Percentiles rank a stretch among this genome's conserved stretches.
Conservation (phyloP, 192 early-diverging fungal genomes). For the Podila horticola region DNA sequence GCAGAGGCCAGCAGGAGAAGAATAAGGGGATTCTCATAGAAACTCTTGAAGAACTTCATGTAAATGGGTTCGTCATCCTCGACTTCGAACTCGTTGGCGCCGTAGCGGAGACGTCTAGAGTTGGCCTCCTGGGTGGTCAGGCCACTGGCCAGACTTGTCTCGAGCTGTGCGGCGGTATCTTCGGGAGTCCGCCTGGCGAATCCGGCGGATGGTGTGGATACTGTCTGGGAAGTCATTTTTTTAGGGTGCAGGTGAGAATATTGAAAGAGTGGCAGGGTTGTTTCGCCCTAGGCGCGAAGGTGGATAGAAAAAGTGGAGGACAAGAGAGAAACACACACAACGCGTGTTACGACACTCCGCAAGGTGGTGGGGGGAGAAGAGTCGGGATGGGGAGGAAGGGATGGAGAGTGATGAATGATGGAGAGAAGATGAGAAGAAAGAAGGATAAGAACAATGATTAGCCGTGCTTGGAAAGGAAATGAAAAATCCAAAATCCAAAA, state of each 20-base stretch:
- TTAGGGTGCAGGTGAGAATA: neutral
- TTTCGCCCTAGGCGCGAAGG: neutral
- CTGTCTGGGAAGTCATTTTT: constrained; percentile 32
- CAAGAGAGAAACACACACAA: neutral
- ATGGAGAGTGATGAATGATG: neutral
- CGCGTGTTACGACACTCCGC: neutral
- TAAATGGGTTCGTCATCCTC: constrained; percentile 73
- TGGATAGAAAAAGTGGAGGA: neutral
- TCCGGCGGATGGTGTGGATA: constrained; percentile 61
- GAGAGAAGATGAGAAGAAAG: neutral
- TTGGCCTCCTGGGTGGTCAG: constrained; percentile 54
- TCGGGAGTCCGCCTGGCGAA: constrained; percentile 60
- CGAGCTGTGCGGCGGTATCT: constrained; percentile 55
- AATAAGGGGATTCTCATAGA: constrained; percentile 85
- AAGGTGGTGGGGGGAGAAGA: neutral
- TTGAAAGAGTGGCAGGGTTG: neutral
- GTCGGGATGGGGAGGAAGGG: neutral
- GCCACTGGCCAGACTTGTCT: constrained; percentile 54
- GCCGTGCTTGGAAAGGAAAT: no score
- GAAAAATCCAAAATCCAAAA: no score
- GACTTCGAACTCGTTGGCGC: constrained; percentile 74
- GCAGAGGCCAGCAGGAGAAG: constrained; percentile 81
- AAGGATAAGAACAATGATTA: neutral
- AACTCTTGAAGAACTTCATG: constrained; percentile 85
- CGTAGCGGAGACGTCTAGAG: constrained; percentile 57